Conservation (phyloP, 2,329 filamentous ascomycete genomes). For the Tolypocladium endophyticum region DNA sequence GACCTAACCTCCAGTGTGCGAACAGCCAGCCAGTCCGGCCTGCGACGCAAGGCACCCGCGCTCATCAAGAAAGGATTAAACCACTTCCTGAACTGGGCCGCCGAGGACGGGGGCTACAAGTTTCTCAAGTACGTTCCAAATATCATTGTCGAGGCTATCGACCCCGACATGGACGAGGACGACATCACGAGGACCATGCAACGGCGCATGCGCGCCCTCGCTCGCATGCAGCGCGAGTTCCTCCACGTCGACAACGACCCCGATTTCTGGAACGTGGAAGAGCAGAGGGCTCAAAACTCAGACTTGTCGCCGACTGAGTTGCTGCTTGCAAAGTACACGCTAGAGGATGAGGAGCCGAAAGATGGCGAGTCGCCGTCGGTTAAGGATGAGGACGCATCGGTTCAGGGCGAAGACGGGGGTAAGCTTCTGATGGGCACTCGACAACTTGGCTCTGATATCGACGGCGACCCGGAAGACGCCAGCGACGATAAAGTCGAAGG, state of each 20-base stretch:
- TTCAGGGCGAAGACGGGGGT: neutral
- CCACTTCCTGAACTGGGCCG: conserved; percentile 28
- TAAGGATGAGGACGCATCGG: neutral
- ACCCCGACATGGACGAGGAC: conserved; percentile 15
- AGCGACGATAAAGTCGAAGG: neutral
- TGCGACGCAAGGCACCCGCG: conserved; percentile 16
- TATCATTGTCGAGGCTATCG: conserved; percentile 24
- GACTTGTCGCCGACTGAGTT: neutral
- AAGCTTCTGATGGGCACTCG: neutral
- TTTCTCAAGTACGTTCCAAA: conserved; percentile 26
- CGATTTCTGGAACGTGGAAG: conserved; percentile 20
- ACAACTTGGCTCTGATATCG: neutral
- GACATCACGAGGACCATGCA: conserved; percentile 25
- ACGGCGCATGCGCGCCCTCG: conserved; percentile 22
- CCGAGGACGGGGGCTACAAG: conserved; percentile 27
- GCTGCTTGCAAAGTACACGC: conserved; percentile 5
- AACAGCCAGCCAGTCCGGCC: conserved; percentile 22
- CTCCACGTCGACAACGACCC: conserved; percentile 16
- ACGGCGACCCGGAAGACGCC: neutral
- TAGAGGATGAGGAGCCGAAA: neutral
- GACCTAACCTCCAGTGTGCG: conserved; percentile 26
- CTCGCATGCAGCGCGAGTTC: conserved; percentile 24
- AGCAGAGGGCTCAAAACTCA: conserved; percentile 1
- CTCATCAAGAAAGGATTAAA: conserved; percentile 24
- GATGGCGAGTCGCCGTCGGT: neutral